Conservation (phyloP, 2,329 filamentous ascomycete species). For the Colletotrichum shisoi region DNA sequence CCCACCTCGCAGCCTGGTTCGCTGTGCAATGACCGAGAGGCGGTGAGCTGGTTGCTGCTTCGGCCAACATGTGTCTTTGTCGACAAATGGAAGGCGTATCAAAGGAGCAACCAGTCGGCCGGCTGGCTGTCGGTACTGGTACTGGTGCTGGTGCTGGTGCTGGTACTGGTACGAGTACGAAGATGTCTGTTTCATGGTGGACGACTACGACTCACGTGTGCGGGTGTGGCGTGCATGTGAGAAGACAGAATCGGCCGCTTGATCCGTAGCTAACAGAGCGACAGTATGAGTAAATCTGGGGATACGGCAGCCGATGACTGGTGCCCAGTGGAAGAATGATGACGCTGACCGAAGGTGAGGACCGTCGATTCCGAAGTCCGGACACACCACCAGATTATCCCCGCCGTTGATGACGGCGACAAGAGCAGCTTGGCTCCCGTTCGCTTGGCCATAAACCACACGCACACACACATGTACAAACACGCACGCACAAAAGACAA, state of each 20-base stretch:
- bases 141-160: no score
- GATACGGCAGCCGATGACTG: constrained; percentile 12
- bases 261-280: constrained; percentile 30
- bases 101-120: not conserved
- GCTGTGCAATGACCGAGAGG: not conserved
- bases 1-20: not conserved
- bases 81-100: not conserved
- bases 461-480: no score
- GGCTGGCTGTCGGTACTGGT: not conserved
- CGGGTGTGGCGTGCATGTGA: no score
- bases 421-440: constrained; percentile 23
- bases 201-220: not conserved
- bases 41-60: not conserved
- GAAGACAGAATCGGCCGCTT: constrained; percentile 12
- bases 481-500: no score
- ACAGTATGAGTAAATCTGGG: constrained; percentile 26
- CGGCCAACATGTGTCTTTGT: not conserved
- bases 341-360: constrained; percentile 37
- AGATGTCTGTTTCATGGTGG: not conserved
- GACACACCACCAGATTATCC: constrained; percentile 24
- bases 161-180: no score
- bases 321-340: constrained; percentile 11
- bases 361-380: constrained; percentile 32
- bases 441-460: constrained; percentile 5
- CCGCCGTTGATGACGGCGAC: constrained; percentile 32